Conservation (phyloP, 768 basidiomycete genomes). For the Paxillus involutus region DNA sequence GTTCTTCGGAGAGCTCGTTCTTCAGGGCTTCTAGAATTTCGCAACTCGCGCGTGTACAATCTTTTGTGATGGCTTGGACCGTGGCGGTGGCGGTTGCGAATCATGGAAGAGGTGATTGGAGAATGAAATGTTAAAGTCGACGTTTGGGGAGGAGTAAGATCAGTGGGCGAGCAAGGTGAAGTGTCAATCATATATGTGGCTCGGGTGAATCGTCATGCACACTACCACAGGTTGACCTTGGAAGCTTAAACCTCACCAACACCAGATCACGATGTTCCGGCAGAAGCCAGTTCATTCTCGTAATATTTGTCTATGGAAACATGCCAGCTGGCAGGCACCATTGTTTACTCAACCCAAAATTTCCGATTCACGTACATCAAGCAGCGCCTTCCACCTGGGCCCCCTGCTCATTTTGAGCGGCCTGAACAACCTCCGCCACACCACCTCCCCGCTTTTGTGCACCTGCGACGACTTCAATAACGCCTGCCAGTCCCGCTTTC, state of each 20-base stretch:
- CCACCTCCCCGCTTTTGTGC: conserved; percentile 43
- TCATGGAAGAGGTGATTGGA: not conserved
- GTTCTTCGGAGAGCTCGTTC: no score
- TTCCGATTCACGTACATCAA: conserved; percentile 9
- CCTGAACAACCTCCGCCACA: conserved; percentile 21
- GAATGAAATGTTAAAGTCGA: no score
- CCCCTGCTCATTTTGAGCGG: conserved; percentile 21
- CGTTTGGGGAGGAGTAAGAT: no score
- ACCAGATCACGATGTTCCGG: no score
- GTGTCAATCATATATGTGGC: no score
- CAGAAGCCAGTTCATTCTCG: no score
- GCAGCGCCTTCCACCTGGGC: conserved; percentile 19
- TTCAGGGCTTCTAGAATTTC: no score
- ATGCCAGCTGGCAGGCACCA: not conserved
- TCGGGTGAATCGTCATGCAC: no score
- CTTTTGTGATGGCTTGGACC: not conserved
- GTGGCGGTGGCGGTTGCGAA: conserved; percentile 1
- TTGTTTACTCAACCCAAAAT: not conserved
- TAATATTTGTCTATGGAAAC: not conserved
- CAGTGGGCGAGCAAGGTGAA: no score
- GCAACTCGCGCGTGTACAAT: not conserved
- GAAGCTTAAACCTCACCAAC: no score
- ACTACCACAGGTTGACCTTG: no score
- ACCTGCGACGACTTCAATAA: conserved; percentile 67
- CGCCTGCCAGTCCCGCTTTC: conserved; percentile 68